Base-by-base conservation (phyloP, 2,329 filamentous ascomycete species). In the Rhexocercosporidium sp. region DNA sequence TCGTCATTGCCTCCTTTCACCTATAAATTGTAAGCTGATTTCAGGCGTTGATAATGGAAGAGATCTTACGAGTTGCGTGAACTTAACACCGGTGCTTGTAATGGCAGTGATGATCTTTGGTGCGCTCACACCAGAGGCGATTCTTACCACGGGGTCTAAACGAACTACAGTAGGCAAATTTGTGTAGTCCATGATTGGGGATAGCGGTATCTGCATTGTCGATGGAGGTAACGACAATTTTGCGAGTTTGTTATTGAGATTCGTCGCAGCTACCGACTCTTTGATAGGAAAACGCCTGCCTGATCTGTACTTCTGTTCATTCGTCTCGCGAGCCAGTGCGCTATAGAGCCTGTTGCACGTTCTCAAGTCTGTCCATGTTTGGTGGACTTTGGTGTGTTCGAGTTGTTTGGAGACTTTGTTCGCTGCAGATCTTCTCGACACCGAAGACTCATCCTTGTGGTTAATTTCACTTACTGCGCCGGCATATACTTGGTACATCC, bases 1-100 rank as follows among this genome's bases (percentile, higher is more conserved):
- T 99, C 95, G 78, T 99, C 96, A 76, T 95, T 95, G 20, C 96
- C 94, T 69, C 94, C 94, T 83, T 99, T 99, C 77, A 97, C 90
- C 84, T 89, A 70, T 11, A 27, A 18, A 66, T 59, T 59, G 47
- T 78, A 65, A 76, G 74, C 59, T 59, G 25, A 44, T 65, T 65
- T 65, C 64, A n/a, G 16, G 31, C 47, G 7, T 51, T 44, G 44
- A 46, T 9, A 25, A 11, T 59, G n/a, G 31, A 49, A 59, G 60
- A 39, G 37, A 18, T 74, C 83, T 77, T 81, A 88, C 92, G 69
- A 99, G 83, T 79, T 97, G 94, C 78, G 92, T 97, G 81, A 94
- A 97, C 41, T 85, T 86, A 65, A 85, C 82, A 7, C 96, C 96
- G 78, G 97, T 88, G 20, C 86, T 92, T 18, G 89, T 93, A 22